A percentile compares a stretch with the other conserved stretches of the same genome.
These are phyloP conservation scores for Kwoniella dendrophila DNA, from an alignment of 768 basidiomycete genomes.

Conservation along the genomic window DNA sequence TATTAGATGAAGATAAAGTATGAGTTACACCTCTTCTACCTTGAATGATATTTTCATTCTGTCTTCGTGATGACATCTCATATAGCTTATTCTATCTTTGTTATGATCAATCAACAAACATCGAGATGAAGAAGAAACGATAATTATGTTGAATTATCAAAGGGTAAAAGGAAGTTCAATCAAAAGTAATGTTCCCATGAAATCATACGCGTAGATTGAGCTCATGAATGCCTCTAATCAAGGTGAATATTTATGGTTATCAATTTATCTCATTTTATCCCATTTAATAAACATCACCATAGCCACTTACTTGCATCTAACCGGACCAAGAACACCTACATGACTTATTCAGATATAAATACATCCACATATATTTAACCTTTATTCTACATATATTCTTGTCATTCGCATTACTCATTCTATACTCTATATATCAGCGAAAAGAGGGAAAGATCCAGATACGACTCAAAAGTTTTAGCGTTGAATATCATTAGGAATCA, in stretches of 20 bases:
- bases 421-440: neutral
- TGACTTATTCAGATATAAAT: neutral
- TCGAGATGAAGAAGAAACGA: neutral
- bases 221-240: neutral
- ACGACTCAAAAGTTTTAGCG: neutral
- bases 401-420: neutral
- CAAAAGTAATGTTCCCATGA: constrained; percentile 7
- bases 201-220: constrained; percentile 26
- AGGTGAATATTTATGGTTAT: neutral
- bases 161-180: neutral
- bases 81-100: neutral
- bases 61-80: constrained; percentile 17
- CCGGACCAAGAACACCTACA: constrained; percentile 1
- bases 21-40: neutral
- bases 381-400: neutral
- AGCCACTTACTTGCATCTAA: neutral
- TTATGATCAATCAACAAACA: neutral
- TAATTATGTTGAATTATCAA: neutral
- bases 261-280: constrained; percentile 22
- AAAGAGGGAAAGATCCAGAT: neutral
- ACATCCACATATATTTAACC: neutral
- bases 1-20: constrained; percentile 5
- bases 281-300: constrained; percentile 3
- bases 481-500: neutral
- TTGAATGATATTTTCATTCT: constrained; percentile 21